Conservation (phyloP, 345 rosid species). For the Acer campestre region DNA sequence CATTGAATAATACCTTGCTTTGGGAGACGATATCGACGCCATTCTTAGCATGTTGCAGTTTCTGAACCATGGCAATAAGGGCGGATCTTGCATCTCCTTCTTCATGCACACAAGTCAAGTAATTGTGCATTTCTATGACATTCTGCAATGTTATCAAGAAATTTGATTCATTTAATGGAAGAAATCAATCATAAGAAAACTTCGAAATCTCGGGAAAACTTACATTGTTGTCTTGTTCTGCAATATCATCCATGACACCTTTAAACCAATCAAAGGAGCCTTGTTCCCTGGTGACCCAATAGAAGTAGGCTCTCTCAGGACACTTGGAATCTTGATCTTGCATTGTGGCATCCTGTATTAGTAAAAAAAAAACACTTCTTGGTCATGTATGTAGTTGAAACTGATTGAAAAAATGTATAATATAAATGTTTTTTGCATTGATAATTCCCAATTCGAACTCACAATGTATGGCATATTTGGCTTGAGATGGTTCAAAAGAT, state of each 20-base stretch:
- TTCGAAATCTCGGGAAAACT: background rate
- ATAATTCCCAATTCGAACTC: constrained; percentile 21
- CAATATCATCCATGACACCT: constrained; percentile 98
- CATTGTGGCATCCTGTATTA: constrained; percentile 12
- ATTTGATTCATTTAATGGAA: background rate
- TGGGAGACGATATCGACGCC: constrained; percentile 91
- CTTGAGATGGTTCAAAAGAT: constrained; percentile 69
- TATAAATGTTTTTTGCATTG: too few species aligned
- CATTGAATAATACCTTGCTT: constrained; percentile 60
- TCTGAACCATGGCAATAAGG: constrained; percentile 88
- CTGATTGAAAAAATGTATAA: too few species aligned
- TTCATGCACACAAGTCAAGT: constrained; percentile 91
- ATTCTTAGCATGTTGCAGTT: constrained; percentile 90
- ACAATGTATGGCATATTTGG: constrained; percentile 36
- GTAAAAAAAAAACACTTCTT: constrained; percentile 1
- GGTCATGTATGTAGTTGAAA: background rate
- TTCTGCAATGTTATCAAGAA: constrained; percentile 41
- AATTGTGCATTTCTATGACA: constrained; percentile 97
- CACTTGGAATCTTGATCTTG: constrained; percentile 25
- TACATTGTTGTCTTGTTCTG: constrained; percentile 70
- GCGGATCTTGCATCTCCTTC: constrained; percentile 99
- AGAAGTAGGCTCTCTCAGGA: constrained; percentile 92
- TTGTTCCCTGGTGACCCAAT: constrained; percentile 98
- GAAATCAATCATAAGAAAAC: too few species aligned
- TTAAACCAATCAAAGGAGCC: constrained; percentile 97